Evolutionary conservation across 208 protist species (phyloP).

Genomic region (Trypanosoma lewisi): DNA sequence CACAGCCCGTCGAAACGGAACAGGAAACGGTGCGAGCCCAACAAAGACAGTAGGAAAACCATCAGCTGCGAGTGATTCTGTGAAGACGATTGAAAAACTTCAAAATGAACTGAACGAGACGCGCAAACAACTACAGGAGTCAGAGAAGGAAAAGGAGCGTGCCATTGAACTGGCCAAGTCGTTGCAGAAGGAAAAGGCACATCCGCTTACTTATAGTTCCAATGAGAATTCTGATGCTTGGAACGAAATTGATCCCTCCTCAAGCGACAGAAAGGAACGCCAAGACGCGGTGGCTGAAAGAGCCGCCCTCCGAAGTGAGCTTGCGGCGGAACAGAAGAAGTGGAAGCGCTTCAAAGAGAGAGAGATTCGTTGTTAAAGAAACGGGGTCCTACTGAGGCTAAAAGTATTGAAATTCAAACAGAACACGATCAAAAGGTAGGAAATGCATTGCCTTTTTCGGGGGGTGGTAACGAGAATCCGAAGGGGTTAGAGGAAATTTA

Average conservation of each 20-base stretch:
- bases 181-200: background rate
- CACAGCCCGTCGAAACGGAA: constrained; percentile 3
- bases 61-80: background rate
- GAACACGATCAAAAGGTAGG: background rate
- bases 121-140: constrained; percentile 28
- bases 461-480: background rate
- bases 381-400: background rate
- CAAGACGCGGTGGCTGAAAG: constrained; percentile 17
- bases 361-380: background rate
- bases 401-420: background rate
- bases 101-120: constrained; percentile 10
- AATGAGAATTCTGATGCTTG: background rate
- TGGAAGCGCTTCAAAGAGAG: background rate
- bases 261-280: constrained; percentile 22
- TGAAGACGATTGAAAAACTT: constrained; percentile 11
- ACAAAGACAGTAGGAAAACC: background rate
- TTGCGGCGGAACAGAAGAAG: constrained; percentile 1
- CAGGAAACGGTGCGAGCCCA: background rate
- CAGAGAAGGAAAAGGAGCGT: background rate
- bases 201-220: too few relatives aligned
- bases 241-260: constrained; percentile 1
- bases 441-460: background rate
- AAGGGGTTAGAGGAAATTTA: background rate
- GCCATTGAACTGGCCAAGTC: background rate
- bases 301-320: constrained; percentile 3